A percentile compares a stretch with the other conserved stretches of the same genome.
These are phyloP conservation scores for Hygrophila difformis DNA, from an alignment of 257 asterid species.

Conservation along the genomic window DNA sequence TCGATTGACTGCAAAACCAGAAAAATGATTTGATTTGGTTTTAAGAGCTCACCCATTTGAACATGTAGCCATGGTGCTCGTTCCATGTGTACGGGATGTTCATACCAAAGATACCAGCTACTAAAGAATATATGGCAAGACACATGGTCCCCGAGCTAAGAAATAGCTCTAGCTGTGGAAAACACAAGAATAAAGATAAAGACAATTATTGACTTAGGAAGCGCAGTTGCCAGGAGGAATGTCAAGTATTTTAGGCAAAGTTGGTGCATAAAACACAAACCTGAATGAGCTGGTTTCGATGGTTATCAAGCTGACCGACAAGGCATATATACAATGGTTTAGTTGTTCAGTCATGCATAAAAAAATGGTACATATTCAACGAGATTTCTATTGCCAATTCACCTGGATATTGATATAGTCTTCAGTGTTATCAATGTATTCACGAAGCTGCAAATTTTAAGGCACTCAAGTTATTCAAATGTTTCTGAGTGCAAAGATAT, in stretches of 20 bases:
- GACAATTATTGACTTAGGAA: background rate
- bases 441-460: conserved; percentile 57
- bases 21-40: background rate
- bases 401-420: conserved; percentile 97
- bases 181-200: background rate
- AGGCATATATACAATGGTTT: background rate
- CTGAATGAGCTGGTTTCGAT: conserved; percentile 40
- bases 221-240: background rate
- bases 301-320: conserved; percentile 59
- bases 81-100: conserved; percentile 90
- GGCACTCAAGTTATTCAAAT: too few species aligned
- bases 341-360: background rate
- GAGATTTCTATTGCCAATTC: background rate
- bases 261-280: conserved; percentile 19
- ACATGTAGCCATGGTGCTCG: conserved; percentile 40
- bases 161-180: conserved; percentile 75
- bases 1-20: background rate
- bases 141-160: conserved; percentile 78
- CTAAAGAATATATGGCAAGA: conserved; percentile 47
- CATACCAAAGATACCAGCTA: conserved; percentile 82
- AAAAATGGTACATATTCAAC: background rate
- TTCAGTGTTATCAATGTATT: conserved; percentile 87
- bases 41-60: conserved; percentile 65
- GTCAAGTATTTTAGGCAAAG: background rate
- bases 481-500: background rate